Base-by-base conservation (phyloP, 495 filamentous ascomycete species). In the Xylaria cubensis region DNA sequence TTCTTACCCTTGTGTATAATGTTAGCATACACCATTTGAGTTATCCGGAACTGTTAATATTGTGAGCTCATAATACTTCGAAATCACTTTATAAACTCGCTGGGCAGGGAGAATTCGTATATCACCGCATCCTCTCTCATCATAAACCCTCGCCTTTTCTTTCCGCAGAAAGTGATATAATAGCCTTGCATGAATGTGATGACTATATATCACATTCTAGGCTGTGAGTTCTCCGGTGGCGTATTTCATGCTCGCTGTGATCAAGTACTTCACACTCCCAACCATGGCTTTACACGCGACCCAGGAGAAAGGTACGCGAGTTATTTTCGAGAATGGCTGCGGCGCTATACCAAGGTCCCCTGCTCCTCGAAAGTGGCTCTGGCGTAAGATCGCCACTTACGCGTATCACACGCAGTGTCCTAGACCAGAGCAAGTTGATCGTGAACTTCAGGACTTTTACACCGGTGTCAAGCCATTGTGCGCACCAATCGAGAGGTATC, bases 341-440 rank as follows among this genome's bases (percentile, higher is more conserved):
- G 41, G 48, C 46, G 32, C 29, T 19, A 7, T n/a, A 39, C 64
- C 32, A 66, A 66, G 46, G 8, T 19, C 44, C 46, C 46, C 64
- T 36, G 44, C 6, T 39, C 29, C 12, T 29, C 7, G 29, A 53
- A 21, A 39, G 21, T 46, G 64, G 64, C 46, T 39, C 32, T 50
- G 48, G 65, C 50, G 65, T 67, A 56, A 67, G 65, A 67, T 67
- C 65, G 65, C 50, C 50, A 36, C 32, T 61, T 39, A 21, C 58
- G 29, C n/a, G 58, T 61, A 39, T 39, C 58, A 61, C 26, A 61
- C 32, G 58, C 58, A n/a, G 58, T 61, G n/a, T 19, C 32, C 26
- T 61, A 61, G 56, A n/a, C 4, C 29, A 36, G 17, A 39, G 9
- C 39, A 44, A 44, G 39, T 29, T 29, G 36, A 29, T 29, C 39